These are phyloP conservation scores for Colletotrichum somersetense DNA, from an alignment of 2,329 filamentous ascomycete species.

Conservation along the genomic window DNA sequence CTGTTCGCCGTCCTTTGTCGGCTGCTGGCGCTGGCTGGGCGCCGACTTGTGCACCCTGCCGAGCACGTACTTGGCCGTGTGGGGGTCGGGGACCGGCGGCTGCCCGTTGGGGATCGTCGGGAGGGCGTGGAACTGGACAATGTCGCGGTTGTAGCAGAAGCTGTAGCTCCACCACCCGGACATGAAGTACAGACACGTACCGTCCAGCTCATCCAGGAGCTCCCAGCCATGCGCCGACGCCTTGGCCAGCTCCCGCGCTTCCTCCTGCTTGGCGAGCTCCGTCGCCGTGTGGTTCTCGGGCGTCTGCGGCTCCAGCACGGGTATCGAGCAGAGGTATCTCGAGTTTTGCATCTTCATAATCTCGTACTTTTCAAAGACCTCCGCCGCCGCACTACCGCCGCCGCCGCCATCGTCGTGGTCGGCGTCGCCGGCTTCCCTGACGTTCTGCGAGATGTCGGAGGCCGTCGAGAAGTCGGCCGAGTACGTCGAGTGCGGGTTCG, in stretches of 20 bases:
- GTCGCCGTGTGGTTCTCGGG: conserved; percentile 75
- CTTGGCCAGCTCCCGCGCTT: conserved; percentile 82
- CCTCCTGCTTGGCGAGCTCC: conserved; percentile 76
- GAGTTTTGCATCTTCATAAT: conserved; percentile 77
- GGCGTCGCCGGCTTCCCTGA: conserved; percentile 52
- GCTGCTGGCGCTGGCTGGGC: conserved; percentile 40
- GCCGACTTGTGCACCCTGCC: conserved; percentile 65
- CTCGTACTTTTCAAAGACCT: conserved; percentile 71
- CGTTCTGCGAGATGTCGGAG: conserved; percentile 54
- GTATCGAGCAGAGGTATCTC: conserved; percentile 87
- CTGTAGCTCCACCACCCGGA: conserved; percentile 97
- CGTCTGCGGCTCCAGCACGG: conserved; percentile 70
- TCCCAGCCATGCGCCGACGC: conserved; percentile 85
- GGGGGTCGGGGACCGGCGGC: conserved; percentile 82
- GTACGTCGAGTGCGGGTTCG: conserved; percentile 52
- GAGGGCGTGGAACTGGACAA: conserved; percentile 91
- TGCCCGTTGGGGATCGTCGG: conserved; percentile 75
- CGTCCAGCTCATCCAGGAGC: conserved; percentile 81
- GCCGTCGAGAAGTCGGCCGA: conserved; percentile 56
- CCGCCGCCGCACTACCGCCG: conserved; percentile 40
- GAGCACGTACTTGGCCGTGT: conserved; percentile 81
- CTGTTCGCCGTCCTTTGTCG: conserved; percentile 31
- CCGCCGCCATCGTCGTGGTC: conserved; percentile 42
- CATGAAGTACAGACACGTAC: conserved; percentile 82
- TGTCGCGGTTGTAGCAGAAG: conserved; percentile 89